Base-by-base conservation (phyloP, 495 filamentous ascomycete genomes). In the Penicillium egyptiacum region DNA sequence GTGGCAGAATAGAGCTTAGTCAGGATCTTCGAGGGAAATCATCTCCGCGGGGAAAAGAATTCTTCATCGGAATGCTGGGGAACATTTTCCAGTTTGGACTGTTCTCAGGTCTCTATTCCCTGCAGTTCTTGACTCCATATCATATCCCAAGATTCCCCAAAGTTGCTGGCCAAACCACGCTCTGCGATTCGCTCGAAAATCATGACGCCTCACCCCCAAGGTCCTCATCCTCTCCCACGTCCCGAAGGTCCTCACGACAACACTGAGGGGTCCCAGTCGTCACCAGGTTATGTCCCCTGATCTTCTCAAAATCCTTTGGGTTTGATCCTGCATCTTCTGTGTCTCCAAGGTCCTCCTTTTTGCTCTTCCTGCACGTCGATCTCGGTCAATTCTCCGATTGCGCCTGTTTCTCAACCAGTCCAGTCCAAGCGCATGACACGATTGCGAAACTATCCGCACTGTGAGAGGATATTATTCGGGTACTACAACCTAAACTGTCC, bases 141-240 rank as follows among this genome's bases (percentile, higher is more conserved):
- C n/a, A 39, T 7, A 23, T n/a, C 10, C 42, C 1, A 16, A 39
- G 5, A 23, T 5, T 19, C 20, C 14, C 52, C 55, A 56, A 25
- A 7, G 2, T 31, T 30, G 39, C 51, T 69, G 55, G 50, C 28
- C 54, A 64, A 64, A 57, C n/a, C 23, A 46, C 17, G 44, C 26
- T 25, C 22, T 46, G 20, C 57, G 23, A 67, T 67, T 64, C 58
- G 64, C 35, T 55, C 26, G 45, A 53, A 42, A 42, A 57, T 42
- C 49, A 60, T 69, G 59, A 67, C 66, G 61, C 56, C 46, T 67
- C 49, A 69, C 67, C 65, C 67, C 62, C 71, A 74, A 72, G 71
- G 71, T 74, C 67, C 71, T 50, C 69, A 67, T 49, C 55, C 40
- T 50, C 45, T 48, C 52, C 46, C 37, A 5, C 53, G 60, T 61